Percentiles rank a stretch among this genome's conserved stretches.
Conservation (phyloP, 2,329 filamentous ascomycete species). For the Penicillium aurantiogriseum region DNA sequence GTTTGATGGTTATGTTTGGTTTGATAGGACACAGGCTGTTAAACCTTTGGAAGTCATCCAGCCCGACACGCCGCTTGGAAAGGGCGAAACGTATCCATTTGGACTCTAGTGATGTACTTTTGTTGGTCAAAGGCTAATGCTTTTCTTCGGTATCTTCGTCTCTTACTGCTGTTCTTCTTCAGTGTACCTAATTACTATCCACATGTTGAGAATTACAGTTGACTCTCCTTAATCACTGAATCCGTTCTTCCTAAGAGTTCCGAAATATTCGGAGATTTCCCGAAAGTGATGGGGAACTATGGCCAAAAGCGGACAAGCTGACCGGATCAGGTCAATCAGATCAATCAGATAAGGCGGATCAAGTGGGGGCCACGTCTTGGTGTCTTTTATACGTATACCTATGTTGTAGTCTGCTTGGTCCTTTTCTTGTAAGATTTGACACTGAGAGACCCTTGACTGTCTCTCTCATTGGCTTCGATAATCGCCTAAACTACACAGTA, state of each 20-base stretch:
- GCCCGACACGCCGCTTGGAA: slow-evolving; percentile 43
- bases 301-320: neutral
- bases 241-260: neutral
- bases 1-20: slow-evolving; percentile 53
- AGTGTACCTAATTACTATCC: neutral
- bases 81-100: slow-evolving; percentile 54
- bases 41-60: slow-evolving; percentile 48
- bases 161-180: neutral
- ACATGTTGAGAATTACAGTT: neutral
- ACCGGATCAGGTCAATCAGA: neutral
- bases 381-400: no score
- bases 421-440: no score
- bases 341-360: neutral
- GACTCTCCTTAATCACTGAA: neutral
- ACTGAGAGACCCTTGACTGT: neutral
- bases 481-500: neutral
- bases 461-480: neutral
- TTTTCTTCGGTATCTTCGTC: neutral
- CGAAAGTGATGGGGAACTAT: neutral
- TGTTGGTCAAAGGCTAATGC: neutral
- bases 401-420: neutral
- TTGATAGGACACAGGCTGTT: slow-evolving; percentile 49
- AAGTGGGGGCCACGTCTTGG: neutral
- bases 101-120: slow-evolving; percentile 37
- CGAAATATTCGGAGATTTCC: neutral